Conservation (phyloP, 331 rosid species). For the Quercus tomentella region DNA sequence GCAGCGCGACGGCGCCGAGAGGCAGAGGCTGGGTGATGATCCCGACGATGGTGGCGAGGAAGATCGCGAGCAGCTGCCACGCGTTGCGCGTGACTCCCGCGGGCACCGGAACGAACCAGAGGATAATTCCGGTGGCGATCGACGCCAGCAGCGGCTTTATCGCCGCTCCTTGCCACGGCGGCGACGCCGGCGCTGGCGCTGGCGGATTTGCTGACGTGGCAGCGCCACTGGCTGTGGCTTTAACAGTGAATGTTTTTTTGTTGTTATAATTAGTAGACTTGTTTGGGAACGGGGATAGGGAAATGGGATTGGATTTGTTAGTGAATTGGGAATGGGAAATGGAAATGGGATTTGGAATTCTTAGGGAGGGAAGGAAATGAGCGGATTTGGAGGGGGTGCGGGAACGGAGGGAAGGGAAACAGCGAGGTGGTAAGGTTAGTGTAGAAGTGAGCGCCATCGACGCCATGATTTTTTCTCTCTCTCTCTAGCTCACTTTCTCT, state of each 20-base stretch:
- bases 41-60: conserved; percentile 87
- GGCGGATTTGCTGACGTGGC: not conserved
- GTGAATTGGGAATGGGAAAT: not conserved
- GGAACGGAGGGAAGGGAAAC: conserved; percentile 37
- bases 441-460: conserved; percentile 36
- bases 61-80: conserved; percentile 87
- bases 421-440: not conserved
- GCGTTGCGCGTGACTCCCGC: conserved; percentile 70
- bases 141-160: conserved; percentile 76
- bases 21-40: conserved; percentile 92
- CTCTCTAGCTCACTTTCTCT: too few species aligned
- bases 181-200: conserved; percentile 25
- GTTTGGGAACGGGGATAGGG: not conserved
- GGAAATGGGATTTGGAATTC: not conserved
- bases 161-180: conserved; percentile 89
- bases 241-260: not conserved
- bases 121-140: conserved; percentile 58
- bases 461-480: conserved; percentile 25
- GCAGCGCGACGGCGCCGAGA: conserved; percentile 83
- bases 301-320: too few species aligned
- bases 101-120: conserved; percentile 86
- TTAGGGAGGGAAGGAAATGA: not conserved
- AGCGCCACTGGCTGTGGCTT: conserved; percentile 22
- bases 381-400: conserved; percentile 6
- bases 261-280: too few species aligned